Evolutionary conservation across 1,139 yeast species (phyloP).

Genomic region (Candida pseudocylindracea): DNA sequence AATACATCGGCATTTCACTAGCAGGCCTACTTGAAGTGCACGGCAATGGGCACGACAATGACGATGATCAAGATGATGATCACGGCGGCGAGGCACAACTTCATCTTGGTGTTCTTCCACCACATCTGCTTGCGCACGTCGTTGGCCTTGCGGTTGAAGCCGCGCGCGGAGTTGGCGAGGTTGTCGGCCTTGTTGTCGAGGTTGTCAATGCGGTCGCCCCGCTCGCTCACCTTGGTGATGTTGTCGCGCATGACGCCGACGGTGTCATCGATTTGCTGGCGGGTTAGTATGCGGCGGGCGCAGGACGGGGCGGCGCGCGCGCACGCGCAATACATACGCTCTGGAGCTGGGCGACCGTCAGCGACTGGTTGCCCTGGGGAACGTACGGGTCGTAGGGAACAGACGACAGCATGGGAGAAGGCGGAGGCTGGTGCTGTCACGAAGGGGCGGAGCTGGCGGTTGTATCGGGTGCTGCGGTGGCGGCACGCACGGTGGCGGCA

Average conservation of each 20-base stretch:
- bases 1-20: too few relatives aligned
- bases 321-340: conserved; percentile 11
- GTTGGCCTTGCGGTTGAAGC: conserved; percentile 93
- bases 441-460: background rate
- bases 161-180: conserved; percentile 83
- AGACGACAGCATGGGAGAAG: conserved; percentile 40
- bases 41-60: conserved; percentile 85
- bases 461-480: background rate
- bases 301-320: conserved; percentile 48
- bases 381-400: conserved; percentile 85
- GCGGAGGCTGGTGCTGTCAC: background rate
- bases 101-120: conserved; percentile 98
- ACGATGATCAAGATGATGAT: conserved; percentile 64
- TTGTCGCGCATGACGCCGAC: conserved; percentile 97
- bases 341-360: too few relatives aligned
- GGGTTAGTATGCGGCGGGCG: conserved; percentile 47
- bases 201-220: conserved; percentile 85
- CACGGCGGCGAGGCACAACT: conserved; percentile 72
- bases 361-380: conserved; percentile 16
- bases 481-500: background rate
- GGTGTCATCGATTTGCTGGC: conserved; percentile 79
- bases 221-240: conserved; percentile 84
- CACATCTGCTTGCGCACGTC: conserved; percentile 98
- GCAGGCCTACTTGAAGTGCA: conserved; percentile 38
- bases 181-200: conserved; percentile 90